Percentiles rank a stretch among this genome's conserved stretches.
phyloP scores from a whole-genome alignment of 2,329 filamentous ascomycete genomes.

The Madurella fahalii region DNA sequence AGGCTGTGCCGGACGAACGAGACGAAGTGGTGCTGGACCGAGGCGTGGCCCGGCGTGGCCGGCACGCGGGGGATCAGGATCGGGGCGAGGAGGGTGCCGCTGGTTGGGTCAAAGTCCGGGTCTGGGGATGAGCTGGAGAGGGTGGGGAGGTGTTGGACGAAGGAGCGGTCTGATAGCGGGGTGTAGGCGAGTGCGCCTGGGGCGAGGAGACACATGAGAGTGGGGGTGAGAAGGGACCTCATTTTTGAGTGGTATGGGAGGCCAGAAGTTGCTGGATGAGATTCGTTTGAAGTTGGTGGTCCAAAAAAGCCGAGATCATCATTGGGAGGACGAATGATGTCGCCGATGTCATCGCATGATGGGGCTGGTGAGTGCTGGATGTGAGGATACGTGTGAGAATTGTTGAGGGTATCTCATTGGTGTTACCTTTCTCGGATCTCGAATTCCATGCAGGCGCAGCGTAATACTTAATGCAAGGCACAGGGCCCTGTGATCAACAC shows the following conservation, averaged over 20 bases:
- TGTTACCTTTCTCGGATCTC: neutral
- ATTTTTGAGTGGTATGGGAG: neutral
- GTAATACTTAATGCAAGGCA: neutral
- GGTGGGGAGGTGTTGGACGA: constrained; percentile 43
- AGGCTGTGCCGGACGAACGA: constrained; percentile 68
- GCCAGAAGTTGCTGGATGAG: too few species aligned
- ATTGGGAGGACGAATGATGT: too few species aligned
- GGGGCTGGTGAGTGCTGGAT: too few species aligned
- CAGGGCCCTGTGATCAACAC: neutral
- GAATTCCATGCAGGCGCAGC: neutral
- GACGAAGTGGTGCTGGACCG: constrained; percentile 76
- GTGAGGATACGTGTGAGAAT: too few species aligned
- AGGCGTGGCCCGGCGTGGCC: constrained; percentile 70
- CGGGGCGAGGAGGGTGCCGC: constrained; percentile 69
- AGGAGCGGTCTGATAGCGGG: constrained; percentile 67
- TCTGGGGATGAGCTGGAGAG: constrained; percentile 41
- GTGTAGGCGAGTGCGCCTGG: constrained; percentile 34
- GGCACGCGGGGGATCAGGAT: constrained; percentile 86
- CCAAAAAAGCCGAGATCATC: too few species aligned
- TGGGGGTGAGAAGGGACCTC: neutral
- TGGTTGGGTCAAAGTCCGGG: constrained; percentile 72
- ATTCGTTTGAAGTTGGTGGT: too few species aligned
- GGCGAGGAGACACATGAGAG: neutral
- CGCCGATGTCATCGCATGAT: too few species aligned
- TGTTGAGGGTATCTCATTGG: neutral